Percentiles rank a stretch among this genome's conserved stretches.
Evolutionary conservation across 306 rosid species (phyloP).

Genomic region (Malus sylvestris): DNA sequence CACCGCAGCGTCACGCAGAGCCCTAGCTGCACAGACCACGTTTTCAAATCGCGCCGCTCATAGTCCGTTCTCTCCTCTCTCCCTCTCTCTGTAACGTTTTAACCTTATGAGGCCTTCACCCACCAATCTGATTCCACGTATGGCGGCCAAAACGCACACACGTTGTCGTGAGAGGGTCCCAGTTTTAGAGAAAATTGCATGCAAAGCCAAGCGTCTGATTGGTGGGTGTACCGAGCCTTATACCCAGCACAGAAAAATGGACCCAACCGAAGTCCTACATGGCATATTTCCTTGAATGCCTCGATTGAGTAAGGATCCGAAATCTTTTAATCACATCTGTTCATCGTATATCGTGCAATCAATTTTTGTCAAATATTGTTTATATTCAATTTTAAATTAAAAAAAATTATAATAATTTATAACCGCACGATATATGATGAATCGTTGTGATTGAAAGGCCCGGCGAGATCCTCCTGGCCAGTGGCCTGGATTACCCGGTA

Average conservation of each 20-base stretch:
- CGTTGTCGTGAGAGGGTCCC: slow-evolving; percentile 16
- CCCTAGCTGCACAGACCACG: slow-evolving; percentile 1
- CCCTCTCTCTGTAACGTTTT: background rate
- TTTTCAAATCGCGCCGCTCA: slow-evolving; percentile 22
- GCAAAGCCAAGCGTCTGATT: slow-evolving; percentile 27
- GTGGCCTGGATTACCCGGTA: no score
- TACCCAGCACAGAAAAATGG: slow-evolving; percentile 19
- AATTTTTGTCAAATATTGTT: no score
- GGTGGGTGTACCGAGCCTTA: slow-evolving; percentile 1
- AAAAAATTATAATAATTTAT: no score
- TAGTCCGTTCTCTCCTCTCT: background rate
- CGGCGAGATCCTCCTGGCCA: no score
- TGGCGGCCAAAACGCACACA: slow-evolving; percentile 47
- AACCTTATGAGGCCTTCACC: slow-evolving; percentile 4
- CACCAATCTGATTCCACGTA: slow-evolving; percentile 49
- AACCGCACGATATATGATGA: rapidly evolving
- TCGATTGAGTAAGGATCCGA: no score
- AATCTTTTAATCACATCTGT: no score
- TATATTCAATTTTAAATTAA: no score
- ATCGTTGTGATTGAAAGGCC: rapidly evolving
- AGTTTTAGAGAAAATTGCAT: background rate
- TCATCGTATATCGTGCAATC: rapidly evolving
- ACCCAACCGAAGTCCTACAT: slow-evolving; percentile 37
- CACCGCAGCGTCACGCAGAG: background rate
- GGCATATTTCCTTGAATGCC: slow-evolving; percentile 6